Conservation (phyloP, 495 filamentous ascomycete species). For the Cercophora newfieldiana region DNA sequence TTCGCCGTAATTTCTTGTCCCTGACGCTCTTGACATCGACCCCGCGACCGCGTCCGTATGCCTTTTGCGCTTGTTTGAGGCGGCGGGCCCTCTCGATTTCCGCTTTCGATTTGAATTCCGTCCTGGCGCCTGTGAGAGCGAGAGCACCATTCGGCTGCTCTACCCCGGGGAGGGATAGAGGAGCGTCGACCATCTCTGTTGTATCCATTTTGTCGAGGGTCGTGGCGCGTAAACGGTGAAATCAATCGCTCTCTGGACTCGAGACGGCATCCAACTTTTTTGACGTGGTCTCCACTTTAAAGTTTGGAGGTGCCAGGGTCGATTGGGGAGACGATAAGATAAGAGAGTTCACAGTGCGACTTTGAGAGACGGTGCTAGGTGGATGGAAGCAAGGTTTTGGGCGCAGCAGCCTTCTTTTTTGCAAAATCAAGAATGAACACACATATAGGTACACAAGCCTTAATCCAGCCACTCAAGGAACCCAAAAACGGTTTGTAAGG, state of each 20-base stretch:
- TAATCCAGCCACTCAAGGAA: too few species aligned
- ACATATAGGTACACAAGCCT: too few species aligned
- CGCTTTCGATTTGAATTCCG: conserved; percentile 43
- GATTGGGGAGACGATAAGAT: conserved; percentile 28
- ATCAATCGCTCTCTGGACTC: background rate
- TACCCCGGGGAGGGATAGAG: conserved; percentile 20
- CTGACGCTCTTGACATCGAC: conserved; percentile 58
- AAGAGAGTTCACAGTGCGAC: background rate
- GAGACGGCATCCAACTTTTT: conserved; percentile 22
- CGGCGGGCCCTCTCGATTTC: conserved; percentile 47
- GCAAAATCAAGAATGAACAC: too few species aligned
- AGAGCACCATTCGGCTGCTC: conserved; percentile 47
- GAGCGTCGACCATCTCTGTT: conserved; percentile 21
- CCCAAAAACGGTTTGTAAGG: too few species aligned
- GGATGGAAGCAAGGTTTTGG: too few species aligned
- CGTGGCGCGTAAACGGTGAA: background rate
- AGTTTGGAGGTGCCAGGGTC: conserved; percentile 10
- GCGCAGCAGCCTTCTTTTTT: too few species aligned
- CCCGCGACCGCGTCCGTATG: conserved; percentile 79
- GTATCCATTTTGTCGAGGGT: conserved; percentile 27
- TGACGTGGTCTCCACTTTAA: conserved; percentile 31
- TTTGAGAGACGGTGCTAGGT: too few species aligned
- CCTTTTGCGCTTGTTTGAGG: conserved; percentile 64
- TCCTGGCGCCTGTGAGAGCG: conserved; percentile 43
- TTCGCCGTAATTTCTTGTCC: conserved; percentile 88